These are phyloP conservation scores for Aureobasidium sp. DNA, from an alignment of 2,329 filamentous ascomycete species.

Conservation along the genomic window DNA sequence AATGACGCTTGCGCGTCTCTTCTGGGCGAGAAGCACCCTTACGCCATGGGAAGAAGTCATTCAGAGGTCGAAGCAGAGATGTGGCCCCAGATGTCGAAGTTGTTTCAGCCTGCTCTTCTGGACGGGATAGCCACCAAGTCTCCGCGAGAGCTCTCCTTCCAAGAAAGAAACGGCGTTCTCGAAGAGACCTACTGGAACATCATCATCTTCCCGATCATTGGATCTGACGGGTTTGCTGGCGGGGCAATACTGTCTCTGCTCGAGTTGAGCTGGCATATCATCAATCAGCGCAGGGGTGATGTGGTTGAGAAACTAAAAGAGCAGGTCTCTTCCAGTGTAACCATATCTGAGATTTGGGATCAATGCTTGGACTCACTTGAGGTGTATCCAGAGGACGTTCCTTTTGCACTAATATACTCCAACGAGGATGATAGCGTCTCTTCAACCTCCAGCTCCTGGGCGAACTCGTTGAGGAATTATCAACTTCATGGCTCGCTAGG, in stretches of 20 bases:
- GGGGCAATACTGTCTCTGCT: constrained; percentile 12
- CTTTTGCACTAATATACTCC: constrained; percentile 15
- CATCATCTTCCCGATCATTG: constrained; percentile 21
- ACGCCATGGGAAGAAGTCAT: constrained; percentile 14
- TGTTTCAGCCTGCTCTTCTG: constrained; percentile 16
- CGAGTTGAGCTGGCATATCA: constrained; percentile 11
- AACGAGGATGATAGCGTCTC: constrained; percentile 17
- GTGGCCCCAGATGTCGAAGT: constrained; percentile 7
- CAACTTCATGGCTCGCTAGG: constrained; percentile 21
- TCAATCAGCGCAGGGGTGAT: constrained; percentile 11
- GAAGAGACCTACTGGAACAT: constrained; percentile 24
- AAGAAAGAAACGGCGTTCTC: constrained; percentile 19
- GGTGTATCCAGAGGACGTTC: constrained; percentile 9
- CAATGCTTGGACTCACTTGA: constrained; percentile 11
- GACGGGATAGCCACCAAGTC: constrained; percentile 17
- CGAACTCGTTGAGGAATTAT: constrained; percentile 15
- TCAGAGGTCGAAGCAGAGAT: constrained; percentile 12
- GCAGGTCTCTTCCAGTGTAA: background rate
- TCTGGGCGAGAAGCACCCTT: constrained; percentile 22
- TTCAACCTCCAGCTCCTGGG: constrained; percentile 4
- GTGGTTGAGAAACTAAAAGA: constrained; percentile 10
- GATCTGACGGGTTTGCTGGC: constrained; percentile 11
- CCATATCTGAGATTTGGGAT: constrained; percentile 12
- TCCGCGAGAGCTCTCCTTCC: constrained; percentile 16
- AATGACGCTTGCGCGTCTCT: constrained; percentile 27